These are phyloP conservation scores for Septoria linicola DNA, from an alignment of 2,329 filamentous ascomycete species.

Conservation along the genomic window DNA sequence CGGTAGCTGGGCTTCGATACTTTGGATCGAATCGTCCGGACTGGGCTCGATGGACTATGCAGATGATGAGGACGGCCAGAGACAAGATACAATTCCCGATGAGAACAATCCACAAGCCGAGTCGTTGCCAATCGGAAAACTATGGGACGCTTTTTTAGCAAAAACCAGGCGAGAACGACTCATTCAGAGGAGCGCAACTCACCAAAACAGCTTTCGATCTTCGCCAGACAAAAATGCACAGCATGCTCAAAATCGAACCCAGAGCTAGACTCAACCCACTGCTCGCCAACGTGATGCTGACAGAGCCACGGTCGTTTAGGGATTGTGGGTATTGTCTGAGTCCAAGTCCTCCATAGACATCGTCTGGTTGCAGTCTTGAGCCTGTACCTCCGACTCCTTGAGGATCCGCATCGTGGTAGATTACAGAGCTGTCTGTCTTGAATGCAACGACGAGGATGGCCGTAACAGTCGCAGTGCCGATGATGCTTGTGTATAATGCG, in stretches of 20 bases:
- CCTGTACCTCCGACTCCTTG: not conserved
- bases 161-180: too few relatives aligned
- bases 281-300: not conserved
- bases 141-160: too few relatives aligned
- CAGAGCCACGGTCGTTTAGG: not conserved
- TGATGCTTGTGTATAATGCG: too few relatives aligned
- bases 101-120: not conserved
- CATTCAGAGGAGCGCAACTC: not conserved
- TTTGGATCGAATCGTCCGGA: not conserved
- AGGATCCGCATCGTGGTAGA: too few relatives aligned
- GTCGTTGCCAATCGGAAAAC: not conserved
- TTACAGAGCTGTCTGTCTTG: too few relatives aligned
- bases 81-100: not conserved
- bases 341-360: not conserved
- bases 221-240: not conserved
- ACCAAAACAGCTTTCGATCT: slow-evolving; percentile 1
- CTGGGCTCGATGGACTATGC: not conserved
- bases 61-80: not conserved
- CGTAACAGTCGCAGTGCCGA: too few relatives aligned
- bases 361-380: not conserved
- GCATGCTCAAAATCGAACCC: not conserved
- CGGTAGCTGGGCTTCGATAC: not conserved
- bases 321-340: not conserved
- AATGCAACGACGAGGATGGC: too few relatives aligned
- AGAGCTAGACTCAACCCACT: not conserved